Base-by-base conservation (phyloP, 352 stramenopile genomes). In the Pythium utonaiense region DNA sequence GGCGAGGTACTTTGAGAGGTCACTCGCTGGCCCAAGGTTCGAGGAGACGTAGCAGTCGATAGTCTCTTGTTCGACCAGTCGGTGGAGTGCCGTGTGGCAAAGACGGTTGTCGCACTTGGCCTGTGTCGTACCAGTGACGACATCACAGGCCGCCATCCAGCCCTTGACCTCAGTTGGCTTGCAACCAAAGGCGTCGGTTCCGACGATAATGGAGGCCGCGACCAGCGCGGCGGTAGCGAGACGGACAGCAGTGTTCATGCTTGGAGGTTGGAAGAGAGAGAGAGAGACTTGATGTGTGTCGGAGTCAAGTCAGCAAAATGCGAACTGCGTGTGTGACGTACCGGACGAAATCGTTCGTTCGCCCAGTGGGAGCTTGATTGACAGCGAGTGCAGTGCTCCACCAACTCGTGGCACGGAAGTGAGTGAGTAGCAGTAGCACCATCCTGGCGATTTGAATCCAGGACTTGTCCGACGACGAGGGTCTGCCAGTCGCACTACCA, bases 21-120 rank as follows among this genome's bases (percentile, higher is more conserved):
- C 71, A 13, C 62, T 71, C 27, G 64, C 65, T 6, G 60, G 59
- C 6, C 67, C 68, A 31, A 81, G 64, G 0, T 64, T 60, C 3
- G 73, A 70, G 2, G 62, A 53, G 5, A 75, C 68, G 54, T 78
- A 81, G 62, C 73, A 81, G 40, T 71, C 48, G 36, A 70, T 64
- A 14, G 62, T 62, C 25, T 81, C 73, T 45, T 77, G 57, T 19
- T 81, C 73, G 30, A 78, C 64, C 21, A 78, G 70, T 21, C 57
- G 63, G 53, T 81, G 73, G 14, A 81, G 68, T 12, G 70, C 70
- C 6, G 57, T 66, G 45, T 81, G 70, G 33, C 73, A 81, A 10
- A 53, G 52, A 24, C 64, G 51, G 40, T 57, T 53, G 49, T 77
- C 55, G 38, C 70, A 81, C 48, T 81, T 78, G 56, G 67, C 62